A percentile compares a stretch with the other conserved stretches of the same genome.
These are phyloP conservation scores for Luzula sylvatica DNA, from an alignment of 176 grass and related monocot genomes.

Conservation along the genomic window DNA sequence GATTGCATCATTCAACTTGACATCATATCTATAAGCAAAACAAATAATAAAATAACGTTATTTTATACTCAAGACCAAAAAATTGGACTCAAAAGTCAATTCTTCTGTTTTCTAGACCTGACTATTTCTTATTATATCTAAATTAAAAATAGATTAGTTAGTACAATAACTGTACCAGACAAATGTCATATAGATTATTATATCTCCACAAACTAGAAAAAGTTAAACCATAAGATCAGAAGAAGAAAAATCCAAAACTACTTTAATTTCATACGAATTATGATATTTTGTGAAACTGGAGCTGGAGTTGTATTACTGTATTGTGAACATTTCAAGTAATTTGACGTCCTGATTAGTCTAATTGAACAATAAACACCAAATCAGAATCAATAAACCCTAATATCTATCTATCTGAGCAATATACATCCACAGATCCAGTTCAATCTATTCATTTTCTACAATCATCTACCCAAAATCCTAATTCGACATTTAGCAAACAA, in stretches of 20 bases:
- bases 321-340: too few relatives aligned
- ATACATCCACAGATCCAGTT: neutral
- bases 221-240: neutral
- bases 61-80: slow-evolving; percentile 4
- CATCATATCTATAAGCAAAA: slow-evolving; percentile 51
- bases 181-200: slow-evolving; percentile 1
- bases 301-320: too few relatives aligned
- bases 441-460: neutral
- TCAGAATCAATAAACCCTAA: neutral
- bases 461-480: neutral
- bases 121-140: neutral
- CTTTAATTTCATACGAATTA: neutral
- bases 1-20: slow-evolving; percentile 81
- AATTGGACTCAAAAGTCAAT: neutral
- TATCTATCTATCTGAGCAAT: neutral
- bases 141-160: neutral
- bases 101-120: neutral
- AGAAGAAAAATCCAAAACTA: neutral
- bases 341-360: neutral
- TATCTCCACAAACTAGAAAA: slow-evolving; percentile 1
- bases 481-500: neutral
- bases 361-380: neutral
- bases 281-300: too few relatives aligned
- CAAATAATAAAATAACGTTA: slow-evolving; percentile 13
- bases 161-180: neutral